A percentile compares a stretch with the other conserved stretches of the same genome.
phyloP scores from a whole-genome alignment of 148 eudicot species.

The Arctostaphylos glauca region DNA sequence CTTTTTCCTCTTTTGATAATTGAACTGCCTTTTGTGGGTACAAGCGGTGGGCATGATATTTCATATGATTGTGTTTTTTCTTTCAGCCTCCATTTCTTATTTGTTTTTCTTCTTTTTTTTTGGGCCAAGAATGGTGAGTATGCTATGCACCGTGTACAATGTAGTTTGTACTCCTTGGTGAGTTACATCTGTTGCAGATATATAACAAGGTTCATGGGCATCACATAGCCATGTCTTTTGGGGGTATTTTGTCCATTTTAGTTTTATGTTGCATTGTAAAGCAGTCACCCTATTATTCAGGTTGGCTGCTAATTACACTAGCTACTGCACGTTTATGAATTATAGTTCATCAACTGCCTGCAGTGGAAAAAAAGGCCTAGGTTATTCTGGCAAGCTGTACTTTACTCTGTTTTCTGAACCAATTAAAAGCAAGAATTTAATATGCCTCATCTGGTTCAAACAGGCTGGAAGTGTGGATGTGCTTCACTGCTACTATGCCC shows the following conservation, averaged over 20 bases:
- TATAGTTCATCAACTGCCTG: not conserved
- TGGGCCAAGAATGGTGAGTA: not conserved
- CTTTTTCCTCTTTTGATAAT: no score
- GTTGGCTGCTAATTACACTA: not conserved
- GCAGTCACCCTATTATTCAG: not conserved
- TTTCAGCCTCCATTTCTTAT: not conserved
- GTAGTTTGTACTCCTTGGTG: not conserved
- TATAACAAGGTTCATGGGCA: not conserved
- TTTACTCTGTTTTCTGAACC: not conserved
- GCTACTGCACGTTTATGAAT: not conserved
- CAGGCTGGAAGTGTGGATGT: conserved; percentile 68
- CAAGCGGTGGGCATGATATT: not conserved
- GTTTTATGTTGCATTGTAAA: not conserved
- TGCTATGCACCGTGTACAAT: not conserved
- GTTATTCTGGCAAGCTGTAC: not conserved
- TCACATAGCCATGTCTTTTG: not conserved
- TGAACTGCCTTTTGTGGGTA: no score
- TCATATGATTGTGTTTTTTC: not conserved
- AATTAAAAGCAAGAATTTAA: not conserved
- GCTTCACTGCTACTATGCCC: conserved; percentile 65
- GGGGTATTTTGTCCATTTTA: not conserved
- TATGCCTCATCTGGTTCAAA: conserved; percentile 22
- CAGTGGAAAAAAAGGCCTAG: not conserved
- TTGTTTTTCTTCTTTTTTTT: not conserved
- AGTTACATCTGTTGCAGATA: not conserved